A percentile compares a stretch with the other conserved stretches of the same genome.
Conservation (phyloP, 176 grass and related monocot species). For the Zoysia japonica region DNA sequence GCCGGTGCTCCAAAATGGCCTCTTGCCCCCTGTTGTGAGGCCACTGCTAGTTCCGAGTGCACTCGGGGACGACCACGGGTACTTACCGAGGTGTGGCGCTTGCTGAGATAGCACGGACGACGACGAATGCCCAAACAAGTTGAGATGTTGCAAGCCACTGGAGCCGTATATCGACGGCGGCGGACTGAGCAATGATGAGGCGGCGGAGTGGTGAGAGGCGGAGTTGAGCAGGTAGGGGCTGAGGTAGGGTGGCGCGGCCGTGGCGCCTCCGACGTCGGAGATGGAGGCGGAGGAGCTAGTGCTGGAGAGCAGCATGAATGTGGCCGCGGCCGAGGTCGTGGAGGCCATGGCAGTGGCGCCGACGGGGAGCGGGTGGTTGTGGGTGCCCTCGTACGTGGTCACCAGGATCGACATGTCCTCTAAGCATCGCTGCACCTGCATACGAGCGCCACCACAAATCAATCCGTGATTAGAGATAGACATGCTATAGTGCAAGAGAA, state of each 20-base stretch:
- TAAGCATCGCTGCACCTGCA: conserved; percentile 84
- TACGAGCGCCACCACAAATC: conserved; percentile 14
- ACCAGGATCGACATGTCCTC: conserved; percentile 97
- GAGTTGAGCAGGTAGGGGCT: conserved; percentile 68
- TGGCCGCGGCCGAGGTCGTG: conserved; percentile 64
- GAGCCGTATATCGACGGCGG: not conserved
- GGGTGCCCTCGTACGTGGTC: conserved; percentile 96
- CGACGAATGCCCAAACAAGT: conserved; percentile 38
- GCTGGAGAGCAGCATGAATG: conserved; percentile 75
- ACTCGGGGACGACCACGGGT: conserved; percentile 48
- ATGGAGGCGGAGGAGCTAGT: conserved; percentile 53
- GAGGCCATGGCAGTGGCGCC: conserved; percentile 94
- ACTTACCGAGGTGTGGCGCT: conserved; percentile 30
- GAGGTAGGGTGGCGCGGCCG: conserved; percentile 57
- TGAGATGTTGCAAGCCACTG: conserved; percentile 39
- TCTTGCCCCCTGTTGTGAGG: conserved; percentile 39
- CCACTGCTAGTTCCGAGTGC: not conserved
- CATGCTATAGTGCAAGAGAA: not conserved
- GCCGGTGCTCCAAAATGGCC: conserved; percentile 50
- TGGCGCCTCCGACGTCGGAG: conserved; percentile 39
- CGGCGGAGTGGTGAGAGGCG: conserved; percentile 30
- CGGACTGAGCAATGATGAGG: not conserved
- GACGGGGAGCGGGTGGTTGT: conserved; percentile 96
- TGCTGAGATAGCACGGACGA: conserved; percentile 35
- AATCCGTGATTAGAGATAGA: not conserved